These are phyloP conservation scores for Podaxis sp. DNA, from an alignment of 768 basidiomycete species.

Conservation along the genomic window DNA sequence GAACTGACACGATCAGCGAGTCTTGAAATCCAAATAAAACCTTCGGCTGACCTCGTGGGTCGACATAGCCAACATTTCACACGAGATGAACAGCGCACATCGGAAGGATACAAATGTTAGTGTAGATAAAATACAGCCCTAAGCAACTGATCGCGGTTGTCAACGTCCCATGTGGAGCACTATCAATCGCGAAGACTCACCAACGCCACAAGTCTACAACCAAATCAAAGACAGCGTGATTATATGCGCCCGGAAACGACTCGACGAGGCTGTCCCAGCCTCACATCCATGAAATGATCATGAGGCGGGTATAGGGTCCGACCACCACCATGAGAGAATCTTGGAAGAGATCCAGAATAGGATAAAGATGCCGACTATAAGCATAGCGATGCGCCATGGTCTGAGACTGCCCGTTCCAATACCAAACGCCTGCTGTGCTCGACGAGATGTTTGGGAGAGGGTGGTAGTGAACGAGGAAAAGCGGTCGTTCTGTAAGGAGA, in stretches of 20 bases:
- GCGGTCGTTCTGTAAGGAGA: constrained; percentile 48
- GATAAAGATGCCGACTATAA: constrained; percentile 52
- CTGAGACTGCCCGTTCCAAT: constrained; percentile 61
- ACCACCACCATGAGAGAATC: constrained; percentile 46
- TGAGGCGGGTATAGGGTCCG: background rate
- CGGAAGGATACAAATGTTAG: background rate
- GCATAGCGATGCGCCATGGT: constrained; percentile 63
- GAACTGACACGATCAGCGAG: no score
- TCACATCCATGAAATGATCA: background rate
- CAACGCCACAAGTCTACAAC: background rate
- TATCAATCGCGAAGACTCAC: background rate
- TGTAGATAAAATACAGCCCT: background rate
- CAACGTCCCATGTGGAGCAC: background rate
- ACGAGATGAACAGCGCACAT: no score
- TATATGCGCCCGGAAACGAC: background rate
- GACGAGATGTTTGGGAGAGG: constrained; percentile 61
- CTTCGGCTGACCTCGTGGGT: no score
- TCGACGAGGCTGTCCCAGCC: background rate
- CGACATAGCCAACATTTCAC: no score
- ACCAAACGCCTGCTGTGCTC: constrained; percentile 73
- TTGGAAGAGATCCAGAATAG: constrained; percentile 53
- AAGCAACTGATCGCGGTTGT: background rate
- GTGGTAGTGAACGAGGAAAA: constrained; percentile 63
- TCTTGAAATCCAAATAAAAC: no score
- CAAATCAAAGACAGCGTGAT: background rate